phyloP scores from a whole-genome alignment of 352 stramenopile genomes.

The Pythium aristosporum region DNA sequence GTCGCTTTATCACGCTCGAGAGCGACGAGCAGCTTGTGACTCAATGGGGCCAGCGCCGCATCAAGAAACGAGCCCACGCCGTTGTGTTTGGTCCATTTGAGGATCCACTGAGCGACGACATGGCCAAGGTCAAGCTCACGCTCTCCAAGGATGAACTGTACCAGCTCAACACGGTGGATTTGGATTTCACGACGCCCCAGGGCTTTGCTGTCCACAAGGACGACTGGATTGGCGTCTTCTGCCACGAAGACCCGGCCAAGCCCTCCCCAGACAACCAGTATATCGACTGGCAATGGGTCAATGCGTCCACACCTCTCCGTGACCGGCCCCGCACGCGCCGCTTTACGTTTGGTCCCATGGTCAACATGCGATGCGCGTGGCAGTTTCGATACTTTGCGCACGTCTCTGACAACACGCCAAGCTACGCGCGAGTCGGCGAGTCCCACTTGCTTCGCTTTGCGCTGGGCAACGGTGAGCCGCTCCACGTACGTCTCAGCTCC shows the following conservation, averaged over 20 bases:
- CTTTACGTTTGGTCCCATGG: conserved; percentile 20
- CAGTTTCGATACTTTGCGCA: conserved; percentile 32
- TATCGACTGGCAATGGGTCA: conserved; percentile 24
- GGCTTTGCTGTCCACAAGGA: not conserved
- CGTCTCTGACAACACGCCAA: not conserved
- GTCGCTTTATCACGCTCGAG: not conserved
- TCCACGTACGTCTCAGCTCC: conserved; percentile 26
- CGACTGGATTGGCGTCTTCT: conserved; percentile 24
- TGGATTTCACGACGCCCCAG: conserved; percentile 8
- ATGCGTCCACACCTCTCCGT: not conserved
- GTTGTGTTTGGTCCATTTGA: conserved; percentile 8
- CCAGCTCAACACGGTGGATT: conserved; percentile 17
- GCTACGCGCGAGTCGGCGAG: conserved; percentile 12
- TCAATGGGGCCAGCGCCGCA: not conserved
- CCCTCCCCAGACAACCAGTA: conserved; percentile 9
- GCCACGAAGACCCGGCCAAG: not conserved
- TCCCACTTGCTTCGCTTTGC: conserved; percentile 19
- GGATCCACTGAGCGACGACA: not conserved
- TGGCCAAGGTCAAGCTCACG: conserved; percentile 13
- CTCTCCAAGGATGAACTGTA: conserved; percentile 14
- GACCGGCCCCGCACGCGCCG: not conserved
- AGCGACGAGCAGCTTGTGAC: not conserved
- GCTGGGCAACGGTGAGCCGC: conserved; percentile 23
- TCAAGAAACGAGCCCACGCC: not conserved
- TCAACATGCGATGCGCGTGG: conserved; percentile 40